A percentile compares a stretch with the other conserved stretches of the same genome.
Evolutionary conservation across 352 stramenopile species (phyloP).

Genomic region (Phytophthora pseudosyringae): DNA sequence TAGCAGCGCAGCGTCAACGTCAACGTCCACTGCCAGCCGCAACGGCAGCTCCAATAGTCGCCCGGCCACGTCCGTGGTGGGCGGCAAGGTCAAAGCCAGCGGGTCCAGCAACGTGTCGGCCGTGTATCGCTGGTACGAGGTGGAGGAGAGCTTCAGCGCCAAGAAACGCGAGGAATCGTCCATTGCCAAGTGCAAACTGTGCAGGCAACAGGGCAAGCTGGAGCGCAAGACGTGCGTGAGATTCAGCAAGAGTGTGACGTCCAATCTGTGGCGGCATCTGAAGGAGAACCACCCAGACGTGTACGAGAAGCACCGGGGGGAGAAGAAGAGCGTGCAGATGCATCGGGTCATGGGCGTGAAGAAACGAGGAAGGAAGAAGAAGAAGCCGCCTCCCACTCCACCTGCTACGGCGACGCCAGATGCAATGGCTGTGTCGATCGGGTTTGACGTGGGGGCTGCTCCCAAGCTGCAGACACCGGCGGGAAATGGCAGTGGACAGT

Average conservation of each 20-base stretch:
- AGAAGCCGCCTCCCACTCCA: conserved; percentile 9
- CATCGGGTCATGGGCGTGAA: conserved; percentile 58
- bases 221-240: conserved; percentile 75
- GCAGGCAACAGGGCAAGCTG: conserved; percentile 57
- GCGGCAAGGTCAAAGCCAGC: not conserved
- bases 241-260: conserved; percentile 88
- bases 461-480: conserved; percentile 34
- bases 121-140: conserved; percentile 83
- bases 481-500: conserved; percentile 17
- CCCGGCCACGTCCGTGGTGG: not conserved
- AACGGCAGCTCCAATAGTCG: not conserved
- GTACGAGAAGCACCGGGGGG: conserved; percentile 70
- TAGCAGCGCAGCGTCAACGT: not conserved
- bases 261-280: conserved; percentile 82
- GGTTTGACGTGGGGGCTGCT: not conserved
- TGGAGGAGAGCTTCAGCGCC: conserved; percentile 60
- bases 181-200: conserved; percentile 73
- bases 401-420: not conserved
- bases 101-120: conserved; percentile 50
- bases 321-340: conserved; percentile 85
- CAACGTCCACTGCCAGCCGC: not conserved
- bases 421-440: conserved; percentile 3
- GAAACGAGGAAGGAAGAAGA: conserved; percentile 73
- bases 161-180: conserved; percentile 81
- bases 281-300: conserved; percentile 83